A percentile compares a stretch with the other conserved stretches of the same genome.
Evolutionary conservation across 2,329 filamentous ascomycete species (phyloP).

Genomic region (Macrophomina pseudophaseolina): DNA sequence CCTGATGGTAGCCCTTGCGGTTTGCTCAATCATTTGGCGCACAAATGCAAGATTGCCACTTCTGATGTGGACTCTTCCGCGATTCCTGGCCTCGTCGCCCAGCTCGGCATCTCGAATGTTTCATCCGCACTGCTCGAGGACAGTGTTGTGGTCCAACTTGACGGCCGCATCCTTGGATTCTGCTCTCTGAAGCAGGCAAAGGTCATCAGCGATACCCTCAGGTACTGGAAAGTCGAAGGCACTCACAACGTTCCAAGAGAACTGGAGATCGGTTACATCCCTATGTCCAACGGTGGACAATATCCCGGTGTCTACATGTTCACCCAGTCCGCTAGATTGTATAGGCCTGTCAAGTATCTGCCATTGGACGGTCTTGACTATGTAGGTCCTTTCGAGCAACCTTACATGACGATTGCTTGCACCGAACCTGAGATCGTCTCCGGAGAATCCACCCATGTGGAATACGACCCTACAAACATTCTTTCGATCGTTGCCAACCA

Average conservation of each 20-base stretch:
- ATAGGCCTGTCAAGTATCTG: constrained; percentile 89
- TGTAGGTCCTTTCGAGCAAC: constrained; percentile 93
- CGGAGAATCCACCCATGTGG: constrained; percentile 91
- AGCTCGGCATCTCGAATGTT: constrained; percentile 77
- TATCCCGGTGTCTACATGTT: constrained; percentile 97
- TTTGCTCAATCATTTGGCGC: constrained; percentile 90
- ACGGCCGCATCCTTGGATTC: constrained; percentile 88
- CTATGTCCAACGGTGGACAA: constrained; percentile 85
- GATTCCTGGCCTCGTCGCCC: constrained; percentile 73
- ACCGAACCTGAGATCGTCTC: constrained; percentile 85
- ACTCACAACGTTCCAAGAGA: constrained; percentile 78
- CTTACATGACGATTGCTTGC: constrained; percentile 97
- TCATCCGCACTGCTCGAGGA: constrained; percentile 82
- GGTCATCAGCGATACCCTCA: constrained; percentile 81
- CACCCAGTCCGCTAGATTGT: constrained; percentile 83
- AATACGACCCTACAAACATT: constrained; percentile 94
- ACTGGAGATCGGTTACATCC: constrained; percentile 91
- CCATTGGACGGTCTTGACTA: constrained; percentile 84
- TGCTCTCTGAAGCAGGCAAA: constrained; percentile 84
- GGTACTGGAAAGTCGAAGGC: constrained; percentile 95
- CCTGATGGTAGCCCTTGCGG: constrained; percentile 96
- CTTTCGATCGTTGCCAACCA: constrained; percentile 97
- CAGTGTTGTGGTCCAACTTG: constrained; percentile 86
- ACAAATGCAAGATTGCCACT: constrained; percentile 92
- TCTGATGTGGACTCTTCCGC: constrained; percentile 73